These are phyloP conservation scores for Scleroderma bovista DNA, from an alignment of 768 basidiomycete species.

Conservation along the genomic window DNA sequence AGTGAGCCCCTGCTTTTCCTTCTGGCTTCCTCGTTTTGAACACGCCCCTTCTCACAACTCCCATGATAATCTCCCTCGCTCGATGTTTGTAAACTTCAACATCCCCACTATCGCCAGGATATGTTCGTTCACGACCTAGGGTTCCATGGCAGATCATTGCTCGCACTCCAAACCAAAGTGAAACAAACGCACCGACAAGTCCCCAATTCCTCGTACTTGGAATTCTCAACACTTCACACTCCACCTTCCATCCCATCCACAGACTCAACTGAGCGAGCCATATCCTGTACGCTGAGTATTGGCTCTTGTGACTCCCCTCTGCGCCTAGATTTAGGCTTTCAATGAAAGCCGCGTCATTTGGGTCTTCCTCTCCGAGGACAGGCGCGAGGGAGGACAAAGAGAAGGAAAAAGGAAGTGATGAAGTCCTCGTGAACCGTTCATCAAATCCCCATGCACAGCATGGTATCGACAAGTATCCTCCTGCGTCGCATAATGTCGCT, in stretches of 20 bases:
- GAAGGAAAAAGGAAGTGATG: constrained; percentile 22
- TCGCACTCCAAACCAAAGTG: background rate
- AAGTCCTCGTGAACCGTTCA: constrained; percentile 49
- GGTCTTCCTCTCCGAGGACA: background rate
- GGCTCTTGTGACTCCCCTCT: constrained; percentile 53
- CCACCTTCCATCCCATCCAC: constrained; percentile 80
- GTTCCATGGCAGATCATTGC: background rate
- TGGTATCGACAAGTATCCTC: constrained; percentile 79
- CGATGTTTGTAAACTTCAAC: constrained; percentile 24
- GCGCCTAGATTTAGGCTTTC: constrained; percentile 55
- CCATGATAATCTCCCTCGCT: constrained; percentile 47
- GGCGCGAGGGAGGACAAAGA: constrained; percentile 3
- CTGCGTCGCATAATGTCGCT: constrained; percentile 52
- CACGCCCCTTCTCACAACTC: constrained; percentile 54
- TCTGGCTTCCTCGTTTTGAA: constrained; percentile 74
- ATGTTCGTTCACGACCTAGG: constrained; percentile 24
- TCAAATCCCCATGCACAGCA: constrained; percentile 90
- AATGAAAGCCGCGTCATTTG: constrained; percentile 30
- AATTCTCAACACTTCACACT: constrained; percentile 82
- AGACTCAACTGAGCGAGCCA: constrained; percentile 75
- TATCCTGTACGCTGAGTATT: constrained; percentile 79
- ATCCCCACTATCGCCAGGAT: background rate
- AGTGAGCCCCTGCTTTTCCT: constrained; percentile 45
- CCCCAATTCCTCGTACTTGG: constrained; percentile 95
- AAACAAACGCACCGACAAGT: constrained; percentile 59